Percentiles rank a stretch among this genome's conserved stretches.
Conservation (phyloP, 2,329 filamentous ascomycete species). For the Xylariaceae sp. region DNA sequence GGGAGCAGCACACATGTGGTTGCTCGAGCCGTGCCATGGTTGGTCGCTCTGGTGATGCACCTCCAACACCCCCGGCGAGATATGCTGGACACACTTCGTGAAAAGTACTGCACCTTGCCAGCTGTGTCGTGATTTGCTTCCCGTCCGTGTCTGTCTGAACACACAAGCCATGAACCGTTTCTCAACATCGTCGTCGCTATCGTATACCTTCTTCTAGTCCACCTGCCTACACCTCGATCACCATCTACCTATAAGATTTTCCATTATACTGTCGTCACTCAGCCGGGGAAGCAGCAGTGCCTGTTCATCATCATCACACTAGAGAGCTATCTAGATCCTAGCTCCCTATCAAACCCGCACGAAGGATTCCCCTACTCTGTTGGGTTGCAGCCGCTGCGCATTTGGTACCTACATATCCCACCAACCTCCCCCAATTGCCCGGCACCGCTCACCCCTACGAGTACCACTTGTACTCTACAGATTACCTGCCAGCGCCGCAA, state of each 20-base stretch:
- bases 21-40: background rate
- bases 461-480: slow-evolving; percentile 5
- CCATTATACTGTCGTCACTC: background rate
- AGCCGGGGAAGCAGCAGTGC: background rate
- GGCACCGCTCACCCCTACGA: slow-evolving; percentile 18
- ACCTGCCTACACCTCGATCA: slow-evolving; percentile 19
- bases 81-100: slow-evolving; percentile 12
- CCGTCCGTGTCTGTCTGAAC: slow-evolving; percentile 21
- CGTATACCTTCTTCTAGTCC: slow-evolving; percentile 15
- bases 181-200: no score
- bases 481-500: background rate
- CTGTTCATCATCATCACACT: background rate
- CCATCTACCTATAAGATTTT: slow-evolving; percentile 16
- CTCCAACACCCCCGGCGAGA: slow-evolving; percentile 8
- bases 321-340: background rate
- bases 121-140: slow-evolving; percentile 27
- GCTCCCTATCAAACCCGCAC: slow-evolving; percentile 11
- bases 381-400: slow-evolving; percentile 25
- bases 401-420: slow-evolving; percentile 30
- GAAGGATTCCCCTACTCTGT: slow-evolving; percentile 13
- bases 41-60: background rate
- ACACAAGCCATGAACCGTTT: no score
- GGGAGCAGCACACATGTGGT: background rate
- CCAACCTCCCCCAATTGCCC: slow-evolving; percentile 22
- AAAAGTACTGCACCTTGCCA: slow-evolving; percentile 19